Percentiles rank a stretch among this genome's conserved stretches.
phyloP scores from a whole-genome alignment of 495 filamentous ascomycete species.

The Lasiosphaeria miniovina region DNA sequence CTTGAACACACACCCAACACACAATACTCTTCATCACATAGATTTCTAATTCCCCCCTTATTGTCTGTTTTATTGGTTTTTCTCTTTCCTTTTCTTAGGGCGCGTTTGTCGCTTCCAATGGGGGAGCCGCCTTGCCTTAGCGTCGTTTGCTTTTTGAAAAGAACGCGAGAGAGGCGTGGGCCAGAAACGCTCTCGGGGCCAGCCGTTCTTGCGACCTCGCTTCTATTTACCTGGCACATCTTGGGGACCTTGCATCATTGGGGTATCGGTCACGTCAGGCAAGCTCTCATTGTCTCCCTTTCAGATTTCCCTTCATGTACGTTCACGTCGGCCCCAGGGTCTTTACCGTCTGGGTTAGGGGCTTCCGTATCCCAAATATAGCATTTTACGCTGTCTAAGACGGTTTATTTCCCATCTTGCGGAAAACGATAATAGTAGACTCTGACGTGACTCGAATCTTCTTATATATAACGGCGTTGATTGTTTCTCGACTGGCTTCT shows the following conservation, averaged over 20 bases:
- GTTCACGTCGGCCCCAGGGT: conserved; percentile 60
- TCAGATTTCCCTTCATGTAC: conserved; percentile 67
- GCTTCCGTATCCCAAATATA: conserved; percentile 50
- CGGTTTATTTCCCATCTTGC: conserved; percentile 38
- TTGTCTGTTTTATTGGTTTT: conserved; percentile 18
- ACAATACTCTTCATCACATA: not conserved
- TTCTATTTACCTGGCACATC: conserved; percentile 7
- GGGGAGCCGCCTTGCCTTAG: conserved; percentile 22
- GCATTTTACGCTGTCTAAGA: conserved; percentile 42
- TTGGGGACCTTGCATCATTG: conserved; percentile 29
- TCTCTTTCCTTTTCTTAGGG: conserved; percentile 12
- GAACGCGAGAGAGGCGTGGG: conserved; percentile 2
- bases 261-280: conserved; percentile 50
- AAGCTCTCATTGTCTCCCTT: conserved; percentile 65
- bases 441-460: conserved; percentile 44
- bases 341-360: conserved; percentile 37
- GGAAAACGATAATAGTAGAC: conserved; percentile 55
- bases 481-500: conserved; percentile 17
- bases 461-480: conserved; percentile 35
- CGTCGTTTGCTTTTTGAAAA: conserved; percentile 33
- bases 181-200: not conserved
- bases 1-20: conserved; percentile 3
- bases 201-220: conserved; percentile 6
- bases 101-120: conserved; percentile 22
- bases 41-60: conserved; percentile 7